Evolutionary conservation across 148 eudicot species (phyloP).

Genomic region (Heliamphora exappendiculata): DNA sequence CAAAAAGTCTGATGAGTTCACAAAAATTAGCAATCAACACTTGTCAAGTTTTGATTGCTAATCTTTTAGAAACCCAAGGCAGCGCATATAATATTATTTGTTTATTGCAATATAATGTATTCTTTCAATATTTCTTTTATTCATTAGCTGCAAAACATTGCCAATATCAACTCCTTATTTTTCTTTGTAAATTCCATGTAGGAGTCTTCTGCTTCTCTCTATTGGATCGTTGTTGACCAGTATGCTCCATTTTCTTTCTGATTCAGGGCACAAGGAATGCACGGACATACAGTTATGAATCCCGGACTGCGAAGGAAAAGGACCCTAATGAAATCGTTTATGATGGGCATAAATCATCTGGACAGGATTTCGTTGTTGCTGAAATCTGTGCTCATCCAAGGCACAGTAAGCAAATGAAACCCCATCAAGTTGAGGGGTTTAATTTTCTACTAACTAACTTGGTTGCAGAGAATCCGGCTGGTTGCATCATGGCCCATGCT

Average conservation of each 20-base stretch:
- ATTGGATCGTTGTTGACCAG: not conserved
- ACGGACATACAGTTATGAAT: constrained; percentile 51
- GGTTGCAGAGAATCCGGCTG: constrained; percentile 73
- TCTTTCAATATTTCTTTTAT: not conserved
- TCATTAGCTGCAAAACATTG: not conserved
- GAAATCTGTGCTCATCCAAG: constrained; percentile 77
- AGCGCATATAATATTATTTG: not conserved
- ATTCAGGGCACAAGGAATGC: constrained; percentile 46
- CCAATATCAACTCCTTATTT: not conserved
- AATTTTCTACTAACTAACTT: constrained; percentile 73
- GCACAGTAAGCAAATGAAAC: constrained; percentile 84
- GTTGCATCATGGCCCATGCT: constrained; percentile 95
- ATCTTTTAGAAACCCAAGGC: not conserved
- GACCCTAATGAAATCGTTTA: constrained; percentile 23
- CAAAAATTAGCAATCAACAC: not conserved
- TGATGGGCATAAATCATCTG: constrained; percentile 40
- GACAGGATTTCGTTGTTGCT: constrained; percentile 34
- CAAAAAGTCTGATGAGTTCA: not conserved
- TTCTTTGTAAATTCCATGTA: not conserved
- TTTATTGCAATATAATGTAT: not conserved
- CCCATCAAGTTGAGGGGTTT: constrained; percentile 88
- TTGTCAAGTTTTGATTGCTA: not conserved
- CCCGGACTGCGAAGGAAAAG: constrained; percentile 34
- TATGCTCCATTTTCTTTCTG: constrained; percentile 9
- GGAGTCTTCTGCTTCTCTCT: not conserved